Evolutionary conservation across 768 basidiomycete species (phyloP), one percentile per base, ranked within the genome.

Genomic region (Tulasnella sp.): DNA sequence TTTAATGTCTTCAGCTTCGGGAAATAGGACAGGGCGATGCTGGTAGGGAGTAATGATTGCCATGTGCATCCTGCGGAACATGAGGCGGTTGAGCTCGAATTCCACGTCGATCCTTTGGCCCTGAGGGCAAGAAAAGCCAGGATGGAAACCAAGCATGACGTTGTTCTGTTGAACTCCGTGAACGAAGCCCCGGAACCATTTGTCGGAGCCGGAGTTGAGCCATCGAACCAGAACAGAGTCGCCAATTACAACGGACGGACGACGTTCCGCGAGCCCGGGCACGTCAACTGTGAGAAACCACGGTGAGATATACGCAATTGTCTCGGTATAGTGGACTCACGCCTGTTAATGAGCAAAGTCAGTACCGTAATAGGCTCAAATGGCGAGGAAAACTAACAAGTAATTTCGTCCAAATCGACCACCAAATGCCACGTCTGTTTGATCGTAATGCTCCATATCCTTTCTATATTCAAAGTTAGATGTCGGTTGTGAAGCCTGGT

Each of bases 191-290:
- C 86, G 85, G 72, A 81, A 87, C 86, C 85, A 88, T 69, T 73
- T 22, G 77, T 72, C 37, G 34, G 42, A 28, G 48, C 84, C 24
- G 72, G 24, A 50, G 37, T 12, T 75, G 78, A 76, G 58, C 77
- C 79, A 74, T 34, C 84, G 80, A 80, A 88, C 85, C 40, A 85
- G 86, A 75, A 88, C 87, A 78, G 83, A 87, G 84, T 89, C 87
- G 73, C 91, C 91, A n/a, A 90, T 87, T 16, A 91, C 86, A 22
- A 92, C 90, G 37, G 89, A 90, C 0, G 91, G 91, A 7, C 91
- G 87, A 73, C 89, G 89, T 85, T 92, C 90, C 2, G 89, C 90
- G 1, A 92, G 85, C 7, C 91, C 91, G 44, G 89, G 87, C 20
- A 92, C 90, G 42, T 85, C 80, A 11, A 92, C 84, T 37, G 91